Evolutionary conservation across 2,329 filamentous ascomycete genomes (phyloP).

Genomic region (Diplodia scrobiculata): DNA sequence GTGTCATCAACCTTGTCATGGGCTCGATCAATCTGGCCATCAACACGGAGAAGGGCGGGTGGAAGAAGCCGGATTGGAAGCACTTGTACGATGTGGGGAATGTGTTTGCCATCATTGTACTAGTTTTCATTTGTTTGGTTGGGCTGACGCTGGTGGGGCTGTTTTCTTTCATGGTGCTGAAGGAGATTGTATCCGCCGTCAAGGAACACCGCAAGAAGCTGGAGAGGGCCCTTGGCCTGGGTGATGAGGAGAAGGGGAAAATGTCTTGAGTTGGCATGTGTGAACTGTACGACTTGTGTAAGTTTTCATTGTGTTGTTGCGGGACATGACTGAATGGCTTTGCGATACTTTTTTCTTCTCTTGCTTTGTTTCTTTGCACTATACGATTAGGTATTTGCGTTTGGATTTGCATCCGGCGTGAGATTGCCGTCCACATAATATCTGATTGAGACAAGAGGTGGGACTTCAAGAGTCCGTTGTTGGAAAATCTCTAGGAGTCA

Average conservation of each 20-base stretch:
- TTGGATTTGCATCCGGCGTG: no score
- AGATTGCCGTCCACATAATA: no score
- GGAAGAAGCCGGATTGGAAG: conserved; percentile 5
- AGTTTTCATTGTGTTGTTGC: not conserved
- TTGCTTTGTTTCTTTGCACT: no score
- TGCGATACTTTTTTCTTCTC: no score
- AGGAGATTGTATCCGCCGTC: not conserved
- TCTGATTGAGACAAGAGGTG: no score
- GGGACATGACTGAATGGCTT: no score
- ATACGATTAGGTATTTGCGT: no score
- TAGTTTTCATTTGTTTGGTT: not conserved
- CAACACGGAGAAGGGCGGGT: conserved; percentile 5
- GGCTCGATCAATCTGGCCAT: conserved; percentile 7
- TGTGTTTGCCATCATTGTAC: conserved; percentile 3
- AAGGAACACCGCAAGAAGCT: conserved; percentile 9
- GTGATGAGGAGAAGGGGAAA: conserved; percentile 15
- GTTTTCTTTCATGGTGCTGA: conserved; percentile 12
- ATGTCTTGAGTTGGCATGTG: not conserved
- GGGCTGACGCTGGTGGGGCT: not conserved
- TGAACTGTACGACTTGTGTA: not conserved
- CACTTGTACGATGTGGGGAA: not conserved
- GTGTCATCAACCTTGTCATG: conserved; percentile 17
- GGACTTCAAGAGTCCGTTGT: no score
- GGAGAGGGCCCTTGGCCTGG: not conserved
- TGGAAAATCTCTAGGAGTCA: no score